Conservation (phyloP, 2,329 filamentous ascomycete species). For the Fusarium sp. region DNA sequence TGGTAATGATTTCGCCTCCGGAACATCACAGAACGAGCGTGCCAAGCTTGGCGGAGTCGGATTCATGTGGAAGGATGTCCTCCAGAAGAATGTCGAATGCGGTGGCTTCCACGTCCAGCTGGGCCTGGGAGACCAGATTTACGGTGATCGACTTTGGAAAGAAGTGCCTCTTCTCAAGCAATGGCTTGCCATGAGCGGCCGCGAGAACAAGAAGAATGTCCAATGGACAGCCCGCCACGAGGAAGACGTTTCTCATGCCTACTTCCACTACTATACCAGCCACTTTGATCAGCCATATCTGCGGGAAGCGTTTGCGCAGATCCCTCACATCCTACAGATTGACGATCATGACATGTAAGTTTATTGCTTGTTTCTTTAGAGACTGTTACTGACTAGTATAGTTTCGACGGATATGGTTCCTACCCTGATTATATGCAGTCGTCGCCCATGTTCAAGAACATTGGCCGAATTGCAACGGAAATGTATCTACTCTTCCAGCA, state of each 20-base stretch:
- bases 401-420: conserved; percentile 96
- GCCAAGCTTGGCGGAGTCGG: conserved; percentile 88
- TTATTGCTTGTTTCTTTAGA: background rate
- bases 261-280: conserved; percentile 98
- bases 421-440: conserved; percentile 99
- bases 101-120: conserved; percentile 96
- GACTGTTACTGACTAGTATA: conserved; percentile 51
- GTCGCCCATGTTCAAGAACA: conserved; percentile 98
- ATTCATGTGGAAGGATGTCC: conserved; percentile 98
- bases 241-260: conserved; percentile 94
- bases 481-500: conserved; percentile 99
- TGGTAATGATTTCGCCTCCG: conserved; percentile 93
- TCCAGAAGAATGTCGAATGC: conserved; percentile 97
- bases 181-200: conserved; percentile 92
- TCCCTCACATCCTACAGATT: conserved; percentile 91
- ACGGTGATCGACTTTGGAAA: conserved; percentile 95
- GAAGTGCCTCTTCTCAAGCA: conserved; percentile 94
- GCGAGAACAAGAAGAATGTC: conserved; percentile 90
- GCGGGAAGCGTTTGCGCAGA: conserved; percentile 95
- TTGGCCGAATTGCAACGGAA: conserved; percentile 92
- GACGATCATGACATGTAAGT: conserved; percentile 98
- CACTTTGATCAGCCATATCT: conserved; percentile 98
- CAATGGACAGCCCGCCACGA: conserved; percentile 95
- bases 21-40: conserved; percentile 87
- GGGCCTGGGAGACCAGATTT: conserved; percentile 93